These are phyloP conservation scores for Chenopodium quinoa DNA, from an alignment of 148 eudicot genomes.

Conservation along the genomic window DNA sequence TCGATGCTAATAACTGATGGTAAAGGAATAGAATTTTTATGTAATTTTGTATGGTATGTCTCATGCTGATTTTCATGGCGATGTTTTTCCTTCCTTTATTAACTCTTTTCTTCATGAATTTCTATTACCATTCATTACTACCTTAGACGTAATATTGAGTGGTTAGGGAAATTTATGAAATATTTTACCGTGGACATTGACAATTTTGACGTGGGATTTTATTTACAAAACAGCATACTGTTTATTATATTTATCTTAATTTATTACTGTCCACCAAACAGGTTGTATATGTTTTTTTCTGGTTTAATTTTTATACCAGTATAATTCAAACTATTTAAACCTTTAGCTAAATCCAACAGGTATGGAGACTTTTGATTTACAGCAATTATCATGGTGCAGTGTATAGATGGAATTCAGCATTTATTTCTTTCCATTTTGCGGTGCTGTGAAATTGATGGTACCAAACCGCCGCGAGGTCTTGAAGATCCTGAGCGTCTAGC, in stretches of 20 bases:
- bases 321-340: background rate
- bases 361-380: constrained; percentile 61
- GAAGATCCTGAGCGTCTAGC: constrained; percentile 86
- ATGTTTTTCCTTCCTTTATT: background rate
- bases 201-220: background rate
- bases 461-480: constrained; percentile 62
- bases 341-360: constrained; percentile 42
- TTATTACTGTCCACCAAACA: background rate
- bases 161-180: background rate
- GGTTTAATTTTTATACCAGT: constrained; percentile 4
- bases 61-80: background rate
- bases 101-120: background rate
- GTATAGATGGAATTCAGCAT: constrained; percentile 80
- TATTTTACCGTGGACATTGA: background rate
- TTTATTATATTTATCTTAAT: too few relatives aligned
- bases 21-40: background rate
- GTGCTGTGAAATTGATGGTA: constrained; percentile 75
- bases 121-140: background rate
- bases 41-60: background rate
- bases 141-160: background rate
- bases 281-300: background rate
- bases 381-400: constrained; percentile 81
- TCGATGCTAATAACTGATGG: background rate
- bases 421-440: constrained; percentile 61
- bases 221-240: background rate